Conservation (phyloP, 257 asterid genomes). For the Solanum gracilifrons region DNA sequence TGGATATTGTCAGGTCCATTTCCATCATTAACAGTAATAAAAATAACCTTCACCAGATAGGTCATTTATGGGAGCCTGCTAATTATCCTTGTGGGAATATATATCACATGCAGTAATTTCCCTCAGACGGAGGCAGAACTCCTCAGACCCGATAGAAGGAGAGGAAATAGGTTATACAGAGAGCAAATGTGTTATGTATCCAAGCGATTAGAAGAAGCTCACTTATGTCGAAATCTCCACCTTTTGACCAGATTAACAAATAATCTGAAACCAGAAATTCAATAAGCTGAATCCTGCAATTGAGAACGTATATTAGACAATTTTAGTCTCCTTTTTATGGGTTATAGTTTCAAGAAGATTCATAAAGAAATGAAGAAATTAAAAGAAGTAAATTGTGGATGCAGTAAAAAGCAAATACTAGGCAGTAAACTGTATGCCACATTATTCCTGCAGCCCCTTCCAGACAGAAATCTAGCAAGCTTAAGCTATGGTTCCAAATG, state of each 20-base stretch:
- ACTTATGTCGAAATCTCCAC: constrained; percentile 56
- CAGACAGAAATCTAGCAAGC: background rate
- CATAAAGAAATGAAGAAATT: too few species aligned
- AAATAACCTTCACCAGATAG: background rate
- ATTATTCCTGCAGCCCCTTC: background rate
- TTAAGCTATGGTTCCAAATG: background rate
- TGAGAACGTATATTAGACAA: background rate
- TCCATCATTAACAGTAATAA: background rate
- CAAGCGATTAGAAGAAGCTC: constrained; percentile 7
- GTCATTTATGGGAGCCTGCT: background rate
- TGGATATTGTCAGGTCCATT: background rate
- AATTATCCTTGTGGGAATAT: background rate
- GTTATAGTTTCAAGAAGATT: background rate
- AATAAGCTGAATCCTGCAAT: constrained; percentile 89
- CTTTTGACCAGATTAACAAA: constrained; percentile 57
- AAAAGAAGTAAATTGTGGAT: background rate
- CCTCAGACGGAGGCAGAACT: background rate
- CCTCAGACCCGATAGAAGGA: background rate
- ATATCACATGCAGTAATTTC: background rate
- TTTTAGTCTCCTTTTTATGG: background rate
- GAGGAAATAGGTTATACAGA: background rate
- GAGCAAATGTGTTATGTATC: background rate
- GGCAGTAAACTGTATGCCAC: background rate
- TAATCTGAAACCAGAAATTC: constrained; percentile 79
- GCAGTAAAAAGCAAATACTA: background rate